Evolutionary conservation across 164 flowering plant species (phyloP), one percentile per base, ranked within the genome.

Genomic region (Cinnamomum micranthum): DNA sequence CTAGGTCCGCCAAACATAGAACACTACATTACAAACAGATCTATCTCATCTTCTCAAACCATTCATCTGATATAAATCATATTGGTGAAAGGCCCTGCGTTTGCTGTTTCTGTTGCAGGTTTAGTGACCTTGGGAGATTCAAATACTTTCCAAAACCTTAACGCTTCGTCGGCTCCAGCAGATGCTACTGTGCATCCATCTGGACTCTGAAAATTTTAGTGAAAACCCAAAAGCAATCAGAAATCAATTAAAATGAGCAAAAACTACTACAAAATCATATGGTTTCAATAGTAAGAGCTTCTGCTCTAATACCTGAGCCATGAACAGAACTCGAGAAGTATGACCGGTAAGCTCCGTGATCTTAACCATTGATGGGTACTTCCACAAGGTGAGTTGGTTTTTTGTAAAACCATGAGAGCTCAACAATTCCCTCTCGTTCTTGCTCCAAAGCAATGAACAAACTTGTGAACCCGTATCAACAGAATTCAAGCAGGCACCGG

Each of bases 331-430:
- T 77, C 90, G 82, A 24, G 89, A 86, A 41, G 90, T 89, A 65
- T 89, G 92, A 51, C 88, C 92, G 50, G 85, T 86, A 67, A 89
- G 90, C 82, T 89, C 89, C 0, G 87, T 84, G 58, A 83, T 79
- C 81, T 85, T 87, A 50, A 84, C 90, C 92, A 89, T 89, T 0
- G 92, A 89, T 31, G 92, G 88, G 66, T 89, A 89, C 67, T 86
- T 87, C 92, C 89, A 89, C 6, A 87, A 79, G 23, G 88, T 86
- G 47, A 87, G 82, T 78, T 89, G 92, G 79, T 87, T 89, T 74
- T 84, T 78, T 25, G 87, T 80, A 68, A 85, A 86, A n/a, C 92
- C 90, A 72, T 86, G 88, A 69, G 90, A 87, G 80, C 92, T 89
- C 23, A 86, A 81, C 74, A 89, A 77, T 74, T 87, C 89, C 19